phyloP scores from a whole-genome alignment of 2,329 filamentous ascomycete species.

The Lizonia empirigonia region DNA sequence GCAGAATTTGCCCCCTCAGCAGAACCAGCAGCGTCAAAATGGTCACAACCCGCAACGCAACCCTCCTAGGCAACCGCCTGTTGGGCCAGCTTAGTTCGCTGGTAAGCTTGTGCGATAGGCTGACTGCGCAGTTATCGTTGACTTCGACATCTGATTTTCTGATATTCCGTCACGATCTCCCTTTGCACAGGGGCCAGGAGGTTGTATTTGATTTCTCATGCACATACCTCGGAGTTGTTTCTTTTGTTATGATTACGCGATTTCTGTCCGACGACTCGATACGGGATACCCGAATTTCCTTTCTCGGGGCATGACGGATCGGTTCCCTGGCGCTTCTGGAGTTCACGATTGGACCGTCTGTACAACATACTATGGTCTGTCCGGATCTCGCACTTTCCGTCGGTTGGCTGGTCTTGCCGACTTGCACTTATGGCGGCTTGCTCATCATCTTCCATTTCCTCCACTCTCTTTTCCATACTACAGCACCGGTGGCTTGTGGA shows the following conservation, averaged over 20 bases:
- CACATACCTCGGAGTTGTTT: conserved; percentile 37
- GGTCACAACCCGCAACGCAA: conserved; percentile 45
- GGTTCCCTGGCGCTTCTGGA: conserved; percentile 42
- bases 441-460: background rate
- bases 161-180: conserved; percentile 37
- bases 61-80: conserved; percentile 39
- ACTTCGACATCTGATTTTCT: conserved; percentile 22
- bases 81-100: conserved; percentile 38
- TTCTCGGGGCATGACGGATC: conserved; percentile 41
- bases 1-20: conserved; percentile 19
- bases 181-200: conserved; percentile 36
- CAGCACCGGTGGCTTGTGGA: conserved; percentile 12
- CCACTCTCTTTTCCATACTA: conserved; percentile 6
- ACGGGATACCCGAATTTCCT: conserved; percentile 42
- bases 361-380: conserved; percentile 47
- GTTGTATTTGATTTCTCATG: conserved; percentile 34
- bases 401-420: conserved; percentile 37
- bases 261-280: conserved; percentile 43
- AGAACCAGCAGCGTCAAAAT: conserved; percentile 42
- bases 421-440: conserved; percentile 2
- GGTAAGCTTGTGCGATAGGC: conserved; percentile 18
- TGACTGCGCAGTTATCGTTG: conserved; percentile 42
- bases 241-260: conserved; percentile 37
- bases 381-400: conserved; percentile 33
- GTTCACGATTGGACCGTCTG: conserved; percentile 43